Evolutionary conservation across 2,329 filamentous ascomycete species (phyloP), one percentile per base, ranked within the genome.

Genomic region (Cucurbitaria berberidis): DNA sequence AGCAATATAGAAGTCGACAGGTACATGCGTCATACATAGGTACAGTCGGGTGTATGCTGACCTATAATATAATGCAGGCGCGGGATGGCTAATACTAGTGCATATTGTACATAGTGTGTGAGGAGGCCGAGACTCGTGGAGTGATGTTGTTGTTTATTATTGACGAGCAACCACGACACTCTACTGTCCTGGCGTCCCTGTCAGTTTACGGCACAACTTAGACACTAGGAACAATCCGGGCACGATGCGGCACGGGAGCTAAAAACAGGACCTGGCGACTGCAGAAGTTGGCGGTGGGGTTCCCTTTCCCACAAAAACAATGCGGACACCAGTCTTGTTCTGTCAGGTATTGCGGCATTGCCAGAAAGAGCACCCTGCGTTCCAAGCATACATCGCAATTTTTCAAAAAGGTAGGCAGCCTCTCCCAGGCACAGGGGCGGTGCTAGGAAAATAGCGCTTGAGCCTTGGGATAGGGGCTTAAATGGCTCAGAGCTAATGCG

Each of bases 31-130:
- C n/a, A 27, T 24, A 6, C 30, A 34, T 16, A n/a, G 30, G 30
- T 34, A 34, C 40, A 30, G n/a, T 42, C 24, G 53, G 41, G 45
- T 59, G 55, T 53, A 52, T 51, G 49, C 51, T 54, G 38, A 40
- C 39, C 60, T 60, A 62, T 63, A 56, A 62, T 59, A 66, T 66
- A 60, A 64, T 67, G 64, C 59, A 63, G 57, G 36, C 34, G 51
- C 52, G 57, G 52, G 52, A 57, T 54, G 41, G 43, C 47, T 54
- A 55, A 55, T 48, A 18, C 26, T 16, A 16, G 40, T 19, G 43
- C 18, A 26, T 36, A 21, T 39, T 3, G 19, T 34, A 58, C 60
- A 57, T 46, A 44, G 39, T 45, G 47, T 38, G 48, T 53, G 26
- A 50, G 44, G 53, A 30, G 44, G 45, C 36, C 40, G 39, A 30